A percentile compares a stretch with the other conserved stretches of the same genome.
Conservation (phyloP, 75 land plant genomes). For the Sequoia sempervirens region DNA sequence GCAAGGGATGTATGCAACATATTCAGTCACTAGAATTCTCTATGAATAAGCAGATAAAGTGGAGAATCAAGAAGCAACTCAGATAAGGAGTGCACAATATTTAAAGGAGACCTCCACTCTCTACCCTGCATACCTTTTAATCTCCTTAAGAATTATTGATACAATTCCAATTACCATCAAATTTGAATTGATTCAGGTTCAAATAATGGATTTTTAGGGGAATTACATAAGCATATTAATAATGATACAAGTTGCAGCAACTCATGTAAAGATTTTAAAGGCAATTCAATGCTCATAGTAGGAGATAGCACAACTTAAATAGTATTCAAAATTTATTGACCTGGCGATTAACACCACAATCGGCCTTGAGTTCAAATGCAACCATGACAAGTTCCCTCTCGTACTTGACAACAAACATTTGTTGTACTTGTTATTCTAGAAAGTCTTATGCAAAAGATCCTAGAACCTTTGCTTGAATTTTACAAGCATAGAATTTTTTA, state of each 20-base stretch:
- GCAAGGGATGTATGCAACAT: not conserved
- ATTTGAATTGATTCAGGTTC: too few species aligned
- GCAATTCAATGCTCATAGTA: too few species aligned
- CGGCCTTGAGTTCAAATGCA: slow-evolving; percentile 82
- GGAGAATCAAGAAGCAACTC: not conserved
- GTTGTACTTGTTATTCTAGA: slow-evolving; percentile 71
- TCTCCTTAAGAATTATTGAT: not conserved
- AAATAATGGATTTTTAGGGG: too few species aligned
- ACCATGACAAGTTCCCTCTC: slow-evolving; percentile 89
- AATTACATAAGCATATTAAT: too few species aligned
- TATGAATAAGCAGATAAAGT: not conserved
- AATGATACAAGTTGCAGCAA: too few species aligned
- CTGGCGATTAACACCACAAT: slow-evolving; percentile 94
- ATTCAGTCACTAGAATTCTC: not conserved
- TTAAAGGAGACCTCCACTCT: not conserved
- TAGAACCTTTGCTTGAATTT: not conserved
- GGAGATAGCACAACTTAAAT: not conserved
- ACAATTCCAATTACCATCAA: not conserved
- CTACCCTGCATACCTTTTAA: not conserved
- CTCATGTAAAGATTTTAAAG: too few species aligned
- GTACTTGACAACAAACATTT: slow-evolving; percentile 75
- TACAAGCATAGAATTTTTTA: not conserved
- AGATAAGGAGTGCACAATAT: not conserved
- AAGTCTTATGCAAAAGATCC: slow-evolving; percentile 29
- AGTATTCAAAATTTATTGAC: slow-evolving; percentile 20